phyloP scores from a whole-genome alignment of 2,329 filamentous ascomycete genomes.

The Thielaviopsis punctulata region DNA sequence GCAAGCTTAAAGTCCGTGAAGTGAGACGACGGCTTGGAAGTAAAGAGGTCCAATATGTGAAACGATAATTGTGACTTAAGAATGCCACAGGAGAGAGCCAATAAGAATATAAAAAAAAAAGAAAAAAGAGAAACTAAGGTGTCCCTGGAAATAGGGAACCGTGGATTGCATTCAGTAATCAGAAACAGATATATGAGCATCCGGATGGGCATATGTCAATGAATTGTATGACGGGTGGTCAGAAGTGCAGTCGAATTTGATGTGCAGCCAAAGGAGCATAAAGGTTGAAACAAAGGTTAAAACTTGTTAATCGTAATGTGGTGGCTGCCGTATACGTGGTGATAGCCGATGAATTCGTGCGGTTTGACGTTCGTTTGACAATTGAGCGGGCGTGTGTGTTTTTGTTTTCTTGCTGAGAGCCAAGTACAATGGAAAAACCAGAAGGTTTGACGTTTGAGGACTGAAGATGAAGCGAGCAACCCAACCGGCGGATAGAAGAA shows the following conservation, averaged over 20 bases:
- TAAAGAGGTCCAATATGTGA: not conserved
- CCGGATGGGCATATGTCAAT: not conserved
- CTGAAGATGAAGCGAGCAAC: not conserved
- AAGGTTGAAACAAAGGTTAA: not conserved
- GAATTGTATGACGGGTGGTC: not conserved
- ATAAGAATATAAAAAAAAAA: not conserved
- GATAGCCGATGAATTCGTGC: too few species aligned
- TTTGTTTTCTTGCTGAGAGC: not conserved
- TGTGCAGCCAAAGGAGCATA: not conserved
- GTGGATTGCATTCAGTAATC: not conserved
- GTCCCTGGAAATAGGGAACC: not conserved
- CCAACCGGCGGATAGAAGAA: not conserved
- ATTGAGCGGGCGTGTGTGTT: too few species aligned
- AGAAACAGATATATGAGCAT: not conserved
- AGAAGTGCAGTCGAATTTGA: not conserved
- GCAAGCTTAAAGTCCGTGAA: not conserved
- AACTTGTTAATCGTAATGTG: not conserved
- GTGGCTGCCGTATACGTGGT: not conserved
- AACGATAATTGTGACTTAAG: not conserved
- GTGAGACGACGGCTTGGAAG: not conserved
- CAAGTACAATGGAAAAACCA: not conserved
- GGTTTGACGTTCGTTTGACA: too few species aligned
- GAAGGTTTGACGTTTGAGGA: not conserved
- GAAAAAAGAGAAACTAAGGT: not conserved
- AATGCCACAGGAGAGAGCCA: not conserved